Conservation (phyloP, 164 flowering plant genomes). For the Annona squamosa region DNA sequence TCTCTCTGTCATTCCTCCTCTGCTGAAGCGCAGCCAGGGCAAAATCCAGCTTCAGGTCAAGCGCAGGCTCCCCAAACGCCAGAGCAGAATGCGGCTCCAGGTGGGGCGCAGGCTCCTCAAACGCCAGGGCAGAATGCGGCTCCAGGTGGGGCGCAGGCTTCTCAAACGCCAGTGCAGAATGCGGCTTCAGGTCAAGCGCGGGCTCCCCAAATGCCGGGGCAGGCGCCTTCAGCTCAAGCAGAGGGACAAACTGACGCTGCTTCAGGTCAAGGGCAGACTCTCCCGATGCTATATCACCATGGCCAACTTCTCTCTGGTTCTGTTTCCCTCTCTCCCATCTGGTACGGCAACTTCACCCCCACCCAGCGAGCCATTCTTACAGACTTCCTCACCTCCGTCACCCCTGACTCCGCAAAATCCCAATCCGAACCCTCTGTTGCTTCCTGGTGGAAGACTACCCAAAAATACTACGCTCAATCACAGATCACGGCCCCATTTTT, state of each 20-base stretch:
- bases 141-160: constrained; percentile 19
- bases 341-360: constrained; percentile 69
- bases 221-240: no score
- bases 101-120: no score
- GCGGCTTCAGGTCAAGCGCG: no score
- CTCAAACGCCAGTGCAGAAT: constrained; percentile 42
- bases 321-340: constrained; percentile 49
- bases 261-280: constrained; percentile 20
- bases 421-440: constrained; percentile 39
- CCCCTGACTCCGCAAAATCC: constrained; percentile 7
- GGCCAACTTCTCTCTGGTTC: constrained; percentile 60
- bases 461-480: constrained; percentile 34
- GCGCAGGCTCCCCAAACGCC: constrained; percentile 27
- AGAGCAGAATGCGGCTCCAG: constrained; percentile 32
- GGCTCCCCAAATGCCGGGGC: no score
- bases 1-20: not conserved
- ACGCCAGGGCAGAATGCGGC: not conserved
- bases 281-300: constrained; percentile 49
- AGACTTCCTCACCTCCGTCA: constrained; percentile 51
- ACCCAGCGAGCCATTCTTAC: constrained; percentile 50
- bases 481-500: constrained; percentile 7
- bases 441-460: constrained; percentile 59
- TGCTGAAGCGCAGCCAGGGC: not conserved
- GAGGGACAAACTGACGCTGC: not conserved
- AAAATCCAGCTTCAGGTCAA: constrained; percentile 1